phyloP scores from a whole-genome alignment of 805 yeast genomes.

The Monosporozyma aerobia region DNA sequence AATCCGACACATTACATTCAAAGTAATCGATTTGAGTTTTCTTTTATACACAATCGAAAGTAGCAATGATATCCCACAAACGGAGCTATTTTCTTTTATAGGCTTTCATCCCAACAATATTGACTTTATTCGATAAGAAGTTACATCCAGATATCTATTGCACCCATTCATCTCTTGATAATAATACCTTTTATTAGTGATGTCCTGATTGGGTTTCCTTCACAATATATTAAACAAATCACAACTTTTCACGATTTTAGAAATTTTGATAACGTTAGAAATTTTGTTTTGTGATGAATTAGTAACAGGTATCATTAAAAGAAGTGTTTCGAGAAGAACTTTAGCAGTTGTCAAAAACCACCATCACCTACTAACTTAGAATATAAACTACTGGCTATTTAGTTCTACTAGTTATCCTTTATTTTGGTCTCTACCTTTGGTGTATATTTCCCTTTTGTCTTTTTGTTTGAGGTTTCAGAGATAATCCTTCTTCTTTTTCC shows the following conservation, averaged over 20 bases:
- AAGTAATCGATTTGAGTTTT: too few relatives aligned
- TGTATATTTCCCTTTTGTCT: not conserved
- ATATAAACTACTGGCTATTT: not conserved
- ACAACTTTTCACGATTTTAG: not conserved
- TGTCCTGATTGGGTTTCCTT: not conserved
- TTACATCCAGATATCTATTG: too few relatives aligned
- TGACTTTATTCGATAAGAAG: too few relatives aligned
- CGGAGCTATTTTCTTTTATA: too few relatives aligned
- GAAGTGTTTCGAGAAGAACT: not conserved
- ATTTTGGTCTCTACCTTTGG: not conserved
- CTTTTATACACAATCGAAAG: too few relatives aligned
- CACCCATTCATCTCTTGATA: too few relatives aligned
- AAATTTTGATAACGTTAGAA: not conserved
- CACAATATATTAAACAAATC: not conserved
- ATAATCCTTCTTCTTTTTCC: not conserved
- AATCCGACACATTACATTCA: too few relatives aligned
- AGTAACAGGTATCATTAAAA: not conserved
- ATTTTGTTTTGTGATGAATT: not conserved
- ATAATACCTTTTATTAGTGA: too few relatives aligned
- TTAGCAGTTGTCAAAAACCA: not conserved
- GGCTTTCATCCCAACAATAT: too few relatives aligned
- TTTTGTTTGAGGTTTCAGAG: not conserved
- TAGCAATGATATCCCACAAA: too few relatives aligned
- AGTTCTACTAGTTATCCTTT: not conserved
- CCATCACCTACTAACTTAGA: not conserved